phyloP scores from a whole-genome alignment of 2,329 filamentous ascomycete genomes.

The Metarhizium anisopliae region DNA sequence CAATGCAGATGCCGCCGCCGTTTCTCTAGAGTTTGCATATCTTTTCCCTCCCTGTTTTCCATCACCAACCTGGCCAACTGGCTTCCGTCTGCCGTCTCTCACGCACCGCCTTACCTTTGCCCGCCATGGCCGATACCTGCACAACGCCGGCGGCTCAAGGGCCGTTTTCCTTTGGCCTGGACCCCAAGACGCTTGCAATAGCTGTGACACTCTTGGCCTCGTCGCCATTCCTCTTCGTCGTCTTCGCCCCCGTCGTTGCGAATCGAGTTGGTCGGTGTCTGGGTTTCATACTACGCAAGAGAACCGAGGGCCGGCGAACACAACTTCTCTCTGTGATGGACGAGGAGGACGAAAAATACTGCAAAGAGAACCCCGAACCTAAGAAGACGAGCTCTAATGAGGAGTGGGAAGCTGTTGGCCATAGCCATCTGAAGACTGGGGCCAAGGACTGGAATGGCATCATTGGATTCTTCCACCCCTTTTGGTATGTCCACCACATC shows the following conservation, averaged over 20 bases:
- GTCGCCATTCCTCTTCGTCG: constrained; percentile 13
- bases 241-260: constrained; percentile 17
- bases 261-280: constrained; percentile 31
- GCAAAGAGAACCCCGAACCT: constrained; percentile 23
- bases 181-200: constrained; percentile 16
- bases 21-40: background rate
- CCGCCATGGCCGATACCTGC: constrained; percentile 19
- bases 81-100: background rate
- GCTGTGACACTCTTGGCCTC: constrained; percentile 13
- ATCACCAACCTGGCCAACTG: background rate
- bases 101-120: background rate
- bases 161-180: constrained; percentile 20
- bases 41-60: background rate
- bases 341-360: constrained; percentile 32
- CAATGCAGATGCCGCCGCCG: background rate
- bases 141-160: constrained; percentile 16
- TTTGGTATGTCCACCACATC: constrained; percentile 55
- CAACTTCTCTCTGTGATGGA: constrained; percentile 45
- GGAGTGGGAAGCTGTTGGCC: constrained; percentile 63
- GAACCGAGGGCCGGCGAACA: constrained; percentile 52
- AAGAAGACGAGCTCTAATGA: constrained; percentile 38
- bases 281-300: constrained; percentile 54
- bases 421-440: constrained; percentile 40
- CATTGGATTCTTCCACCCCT: constrained; percentile 95
- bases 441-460: constrained; percentile 65